Conservation (phyloP, 2,329 filamentous ascomycete genomes). For the Scedosporium boydii region DNA sequence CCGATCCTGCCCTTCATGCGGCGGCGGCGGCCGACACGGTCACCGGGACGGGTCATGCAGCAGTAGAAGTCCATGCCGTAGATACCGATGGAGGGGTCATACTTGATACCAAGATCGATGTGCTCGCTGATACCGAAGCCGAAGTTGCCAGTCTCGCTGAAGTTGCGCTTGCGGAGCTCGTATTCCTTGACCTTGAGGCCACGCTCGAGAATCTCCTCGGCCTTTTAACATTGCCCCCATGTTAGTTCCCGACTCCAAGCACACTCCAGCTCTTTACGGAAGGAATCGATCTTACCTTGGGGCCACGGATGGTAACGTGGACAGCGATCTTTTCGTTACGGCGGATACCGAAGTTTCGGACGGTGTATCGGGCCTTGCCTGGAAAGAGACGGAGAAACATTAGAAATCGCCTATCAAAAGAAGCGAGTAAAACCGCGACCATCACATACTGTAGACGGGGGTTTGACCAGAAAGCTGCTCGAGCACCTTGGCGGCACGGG, state of each 20-base stretch:
- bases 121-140: slow-evolving; percentile 99
- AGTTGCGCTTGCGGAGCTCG: slow-evolving; percentile 98
- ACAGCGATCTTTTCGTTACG: slow-evolving; percentile 99
- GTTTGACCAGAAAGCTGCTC: slow-evolving; percentile 99
- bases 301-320: slow-evolving; percentile 98
- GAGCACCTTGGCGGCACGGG: slow-evolving; percentile 98
- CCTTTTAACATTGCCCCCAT: slow-evolving; percentile 32
- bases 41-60: slow-evolving; percentile 99
- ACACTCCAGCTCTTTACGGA: neutral
- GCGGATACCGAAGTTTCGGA: slow-evolving; percentile 99
- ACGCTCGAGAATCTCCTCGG: slow-evolving; percentile 99
- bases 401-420: slow-evolving; percentile 8
- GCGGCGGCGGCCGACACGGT: slow-evolving; percentile 93
- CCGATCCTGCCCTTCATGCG: slow-evolving; percentile 82
- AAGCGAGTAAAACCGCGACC: slow-evolving; percentile 1
- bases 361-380: slow-evolving; percentile 99
- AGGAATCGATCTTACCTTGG: slow-evolving; percentile 42
- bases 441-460: slow-evolving; percentile 89
- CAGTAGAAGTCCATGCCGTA: slow-evolving; percentile 99
- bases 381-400: slow-evolving; percentile 11
- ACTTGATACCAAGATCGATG: slow-evolving; percentile 99
- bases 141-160: slow-evolving; percentile 99
- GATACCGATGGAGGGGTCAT: slow-evolving; percentile 95
- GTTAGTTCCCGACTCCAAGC: neutral
- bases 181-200: slow-evolving; percentile 99